A percentile compares a stretch with the other conserved stretches of the same genome.
phyloP scores from a whole-genome alignment of 257 asterid species.

The Solanum sparsipilum region DNA sequence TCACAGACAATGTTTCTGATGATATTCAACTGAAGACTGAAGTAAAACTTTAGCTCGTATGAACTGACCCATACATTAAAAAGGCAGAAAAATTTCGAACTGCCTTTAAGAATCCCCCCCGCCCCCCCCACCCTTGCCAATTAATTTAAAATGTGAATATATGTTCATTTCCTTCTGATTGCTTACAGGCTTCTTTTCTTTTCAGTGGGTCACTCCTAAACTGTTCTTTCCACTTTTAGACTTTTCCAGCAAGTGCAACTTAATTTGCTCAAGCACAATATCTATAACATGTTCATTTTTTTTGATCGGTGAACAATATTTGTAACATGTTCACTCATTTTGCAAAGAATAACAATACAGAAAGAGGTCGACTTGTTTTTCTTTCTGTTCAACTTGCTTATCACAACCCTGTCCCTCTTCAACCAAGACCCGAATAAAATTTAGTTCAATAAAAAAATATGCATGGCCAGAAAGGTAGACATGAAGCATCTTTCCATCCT shows the following conservation, averaged over 20 bases:
- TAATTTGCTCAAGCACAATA: background rate
- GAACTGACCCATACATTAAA: background rate
- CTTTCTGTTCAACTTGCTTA: background rate
- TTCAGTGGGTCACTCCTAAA: background rate
- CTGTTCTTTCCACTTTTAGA: background rate
- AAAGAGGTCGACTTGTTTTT: background rate
- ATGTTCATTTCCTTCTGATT: background rate
- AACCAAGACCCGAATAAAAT: background rate
- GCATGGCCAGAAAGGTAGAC: background rate
- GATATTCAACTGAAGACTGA: background rate
- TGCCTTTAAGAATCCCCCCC: too few species aligned
- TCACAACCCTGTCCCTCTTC: background rate
- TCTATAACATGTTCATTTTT: background rate
- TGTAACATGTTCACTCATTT: background rate
- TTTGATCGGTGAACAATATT: background rate
- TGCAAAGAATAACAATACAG: background rate
- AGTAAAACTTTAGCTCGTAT: background rate
- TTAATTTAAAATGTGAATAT: background rate
- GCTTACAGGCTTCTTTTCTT: background rate
- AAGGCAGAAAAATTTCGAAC: too few species aligned
- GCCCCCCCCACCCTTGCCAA: too few species aligned
- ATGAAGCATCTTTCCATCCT: background rate
- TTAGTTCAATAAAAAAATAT: background rate
- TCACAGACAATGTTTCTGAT: background rate
- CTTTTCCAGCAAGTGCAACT: background rate